Evolutionary conservation across 805 yeast species (phyloP).

Genomic region (Metschnikowia drakensbergensis): DNA sequence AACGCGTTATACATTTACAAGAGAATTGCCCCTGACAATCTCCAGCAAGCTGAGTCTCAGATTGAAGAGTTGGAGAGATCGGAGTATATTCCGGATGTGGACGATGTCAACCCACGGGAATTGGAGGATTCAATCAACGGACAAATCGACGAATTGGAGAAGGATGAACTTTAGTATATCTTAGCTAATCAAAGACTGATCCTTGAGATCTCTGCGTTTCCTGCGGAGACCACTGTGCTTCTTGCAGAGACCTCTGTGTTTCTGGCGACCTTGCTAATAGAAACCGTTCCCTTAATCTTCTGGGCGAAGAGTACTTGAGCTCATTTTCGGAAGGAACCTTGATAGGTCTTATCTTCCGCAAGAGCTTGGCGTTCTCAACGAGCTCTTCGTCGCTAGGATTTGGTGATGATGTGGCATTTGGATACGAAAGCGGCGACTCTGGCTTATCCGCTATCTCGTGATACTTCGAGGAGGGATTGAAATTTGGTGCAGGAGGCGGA

Average conservation of each 20-base stretch:
- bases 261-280: constrained; percentile 6
- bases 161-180: constrained; percentile 8
- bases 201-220: not conserved
- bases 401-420: constrained; percentile 12
- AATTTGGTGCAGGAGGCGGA: constrained; percentile 13
- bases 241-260: not conserved
- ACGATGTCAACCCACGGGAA: constrained; percentile 17
- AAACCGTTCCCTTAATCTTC: constrained; percentile 26
- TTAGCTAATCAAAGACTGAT: not conserved
- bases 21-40: constrained; percentile 15
- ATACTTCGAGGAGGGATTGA: not conserved
- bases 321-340: constrained; percentile 32
- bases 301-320: constrained; percentile 31
- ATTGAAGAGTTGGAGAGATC: constrained; percentile 4
- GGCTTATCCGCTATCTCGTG: not conserved
- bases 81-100: not conserved
- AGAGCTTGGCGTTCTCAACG: constrained; percentile 33
- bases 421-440: not conserved
- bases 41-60: not conserved
- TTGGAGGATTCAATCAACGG: constrained; percentile 20
- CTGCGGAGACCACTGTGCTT: no score
- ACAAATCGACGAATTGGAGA: constrained; percentile 22
- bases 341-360: constrained; percentile 35
- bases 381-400: constrained; percentile 2
- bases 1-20: constrained; percentile 30